Base-by-base conservation (phyloP, 78 protist genomes). In the Polysphondylium violaceum region DNA sequence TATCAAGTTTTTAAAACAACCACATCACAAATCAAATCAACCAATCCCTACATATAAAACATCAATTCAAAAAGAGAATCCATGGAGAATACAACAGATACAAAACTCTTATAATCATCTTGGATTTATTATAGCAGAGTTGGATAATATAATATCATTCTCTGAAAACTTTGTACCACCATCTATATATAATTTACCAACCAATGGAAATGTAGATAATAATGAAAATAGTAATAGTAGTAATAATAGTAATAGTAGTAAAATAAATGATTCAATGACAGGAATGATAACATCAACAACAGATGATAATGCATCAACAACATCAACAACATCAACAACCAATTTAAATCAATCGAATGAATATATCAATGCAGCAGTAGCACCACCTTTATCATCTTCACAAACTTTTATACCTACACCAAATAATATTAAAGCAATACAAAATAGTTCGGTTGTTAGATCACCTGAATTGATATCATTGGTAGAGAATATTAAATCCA, bases 21-120 rank as follows among this genome's bases (percentile, higher is more conserved):
- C n/a, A n/a, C n/a, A 65, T 75, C 59, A 36, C 12, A 16, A n/a
- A 40, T 33, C 21, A 69, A 83, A 83, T 72, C 16, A 69, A 68
- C 25, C 63, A 44, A 31, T 12, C 38, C 77, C 64, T 8, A 27
- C 58, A 9, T 83, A 83, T 59, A 83, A 83, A 58, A 74, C 76
- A 55, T 68, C 76, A 23, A 83, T 83, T 12, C 47, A 73, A 35
- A 83, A 83, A n/a, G 11, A 53, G 5, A 43, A 73, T 25, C 91
- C 91, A 58, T 83, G 91, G 91, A 67, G 91, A 69, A 55, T 83
- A 27, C 68, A 68, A 40, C 79, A 83, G 67, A 83, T 83, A 29
- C 91, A 83, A 59, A 83, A 83, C 43, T 25, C 60, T 14, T 71
- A 69, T 47, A 83, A 83, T n/a, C 76, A 83, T 69, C 59, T 83